Conservation (phyloP, 352 stramenopile species). For the Phytophthora sansomeana region DNA sequence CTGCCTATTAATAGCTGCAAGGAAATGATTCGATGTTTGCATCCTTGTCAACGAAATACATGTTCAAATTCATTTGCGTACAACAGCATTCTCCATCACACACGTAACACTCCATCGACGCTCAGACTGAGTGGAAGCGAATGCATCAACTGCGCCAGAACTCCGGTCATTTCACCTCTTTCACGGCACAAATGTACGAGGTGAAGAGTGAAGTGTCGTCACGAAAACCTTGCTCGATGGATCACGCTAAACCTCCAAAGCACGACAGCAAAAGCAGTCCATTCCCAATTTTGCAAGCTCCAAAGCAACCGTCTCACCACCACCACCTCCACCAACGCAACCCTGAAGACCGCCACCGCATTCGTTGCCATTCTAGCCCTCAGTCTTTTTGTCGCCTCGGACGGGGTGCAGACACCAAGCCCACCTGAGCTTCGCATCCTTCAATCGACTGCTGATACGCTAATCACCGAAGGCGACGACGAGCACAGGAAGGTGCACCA, state of each 20-base stretch:
- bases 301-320: background rate
- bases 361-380: constrained; percentile 25
- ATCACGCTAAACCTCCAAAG: background rate
- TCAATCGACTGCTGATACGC: constrained; percentile 4
- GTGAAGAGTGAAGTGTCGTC: background rate
- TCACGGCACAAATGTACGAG: background rate
- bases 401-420: constrained; percentile 8
- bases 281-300: constrained; percentile 6
- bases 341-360: constrained; percentile 24
- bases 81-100: no score
- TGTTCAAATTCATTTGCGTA: no score
- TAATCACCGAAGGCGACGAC: constrained; percentile 11
- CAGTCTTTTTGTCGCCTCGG: constrained; percentile 16
- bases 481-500: constrained; percentile 22
- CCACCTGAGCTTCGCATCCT: constrained; percentile 17
- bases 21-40: no score
- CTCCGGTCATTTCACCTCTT: background rate
- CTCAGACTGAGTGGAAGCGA: no score
- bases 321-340: background rate
- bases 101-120: no score
- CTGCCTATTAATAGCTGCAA: no score
- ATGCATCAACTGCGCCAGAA: no score
- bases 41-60: no score
- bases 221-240: background rate
- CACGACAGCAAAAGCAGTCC: background rate